Evolutionary conservation across 768 basidiomycete species (phyloP).

Genomic region (Lactarius indigo): DNA sequence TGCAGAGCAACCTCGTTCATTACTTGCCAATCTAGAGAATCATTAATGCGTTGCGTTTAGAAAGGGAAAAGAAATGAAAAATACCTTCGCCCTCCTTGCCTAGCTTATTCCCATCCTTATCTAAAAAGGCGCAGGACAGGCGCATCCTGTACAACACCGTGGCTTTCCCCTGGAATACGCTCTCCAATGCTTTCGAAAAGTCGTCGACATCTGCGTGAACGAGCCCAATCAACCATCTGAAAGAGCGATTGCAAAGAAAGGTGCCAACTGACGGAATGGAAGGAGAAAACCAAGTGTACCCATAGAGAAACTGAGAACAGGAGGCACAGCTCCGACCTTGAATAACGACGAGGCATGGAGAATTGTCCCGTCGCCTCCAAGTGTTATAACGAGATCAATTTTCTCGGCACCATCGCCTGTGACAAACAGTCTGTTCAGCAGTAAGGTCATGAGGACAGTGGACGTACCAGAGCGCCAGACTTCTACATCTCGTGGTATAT

Average conservation of each 20-base stretch:
- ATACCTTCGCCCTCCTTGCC: constrained; percentile 56
- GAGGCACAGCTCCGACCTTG: constrained; percentile 86
- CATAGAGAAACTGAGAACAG: constrained; percentile 87
- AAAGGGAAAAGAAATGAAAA: background rate
- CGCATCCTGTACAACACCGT: constrained; percentile 89
- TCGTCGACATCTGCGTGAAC: constrained; percentile 74
- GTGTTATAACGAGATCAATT: constrained; percentile 84
- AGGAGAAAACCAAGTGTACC: constrained; percentile 91
- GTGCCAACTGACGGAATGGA: constrained; percentile 76
- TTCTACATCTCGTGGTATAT: constrained; percentile 47
- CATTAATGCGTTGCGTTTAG: constrained; percentile 15
- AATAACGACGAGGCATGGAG: constrained; percentile 91
- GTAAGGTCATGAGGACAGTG: background rate
- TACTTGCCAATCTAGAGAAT: constrained; percentile 79
- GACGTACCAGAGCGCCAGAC: constrained; percentile 58
- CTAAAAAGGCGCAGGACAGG: constrained; percentile 74
- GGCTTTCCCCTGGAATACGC: constrained; percentile 74
- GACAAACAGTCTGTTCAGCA: background rate
- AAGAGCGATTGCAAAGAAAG: background rate
- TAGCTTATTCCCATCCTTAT: constrained; percentile 55
- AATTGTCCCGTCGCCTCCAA: constrained; percentile 95
- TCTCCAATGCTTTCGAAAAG: constrained; percentile 74
- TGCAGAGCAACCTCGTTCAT: constrained; percentile 97
- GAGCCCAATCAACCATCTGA: background rate
- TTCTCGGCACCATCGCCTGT: constrained; percentile 48